Base-by-base conservation (phyloP, 345 rosid genomes). In the Euphorbia pulcherrima region DNA sequence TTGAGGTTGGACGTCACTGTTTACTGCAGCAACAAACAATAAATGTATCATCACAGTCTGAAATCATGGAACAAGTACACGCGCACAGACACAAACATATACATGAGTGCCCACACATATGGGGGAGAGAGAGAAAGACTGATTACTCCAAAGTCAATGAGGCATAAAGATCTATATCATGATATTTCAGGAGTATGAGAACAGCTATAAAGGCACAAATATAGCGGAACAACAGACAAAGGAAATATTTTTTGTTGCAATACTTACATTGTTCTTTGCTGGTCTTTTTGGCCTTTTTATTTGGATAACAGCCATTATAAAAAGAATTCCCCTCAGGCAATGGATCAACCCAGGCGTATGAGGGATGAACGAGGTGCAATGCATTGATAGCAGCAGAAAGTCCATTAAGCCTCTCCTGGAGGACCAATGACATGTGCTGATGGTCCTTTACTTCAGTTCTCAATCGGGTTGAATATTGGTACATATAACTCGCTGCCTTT, bases 311-410 rank as follows among this genome's bases (percentile, higher is more conserved):
- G 64, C 76, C 85, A 39, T 63, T 77, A 64, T 58, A 72, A 55
- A 63, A 65, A 54, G 77, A 70, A 54, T 68, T 72, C 74, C 75
- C 86, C 65, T 82, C 90, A 62, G 75, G 74, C 58, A 69, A 71
- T 44, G 84, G 86, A 79, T 86, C 91, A 81, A 94, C 83, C 97
- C 99, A 94, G 74, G 91, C 94, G 89, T 86, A 79, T 52, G 76
- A 76, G 35, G 97, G 91, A 79, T 80, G 85, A 76, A 85, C 95
- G 76, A 94, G 97, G 80, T 72, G 79, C 74, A 94, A 74, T 16
- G 97, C 96, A 79, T 94, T 91, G 72, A 94, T 83, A 68, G 95
- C 91, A 74, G 96, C 90, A 77, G 96, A 87, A 33, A 93, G 92
- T 64, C 89, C 91, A 81, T 84, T 88, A 68, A 93, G 82, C 77